These are phyloP conservation scores for Epithemia pelagica DNA, from an alignment of 108 stramenopile genomes.

Conservation along the genomic window DNA sequence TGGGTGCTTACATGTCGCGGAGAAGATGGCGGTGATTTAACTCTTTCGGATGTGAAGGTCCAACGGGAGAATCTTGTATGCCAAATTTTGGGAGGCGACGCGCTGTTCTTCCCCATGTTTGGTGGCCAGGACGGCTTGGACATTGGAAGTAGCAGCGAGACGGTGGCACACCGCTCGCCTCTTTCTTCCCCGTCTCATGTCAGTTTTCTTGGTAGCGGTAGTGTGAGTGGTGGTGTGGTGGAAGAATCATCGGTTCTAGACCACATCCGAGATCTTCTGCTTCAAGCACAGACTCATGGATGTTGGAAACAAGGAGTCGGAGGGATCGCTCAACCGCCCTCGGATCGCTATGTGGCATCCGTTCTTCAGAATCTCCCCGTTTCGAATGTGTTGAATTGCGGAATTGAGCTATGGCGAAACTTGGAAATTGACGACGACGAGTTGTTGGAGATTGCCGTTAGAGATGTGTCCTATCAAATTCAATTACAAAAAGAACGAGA, in stretches of 20 bases:
- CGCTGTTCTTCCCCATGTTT: slow-evolving; percentile 56
- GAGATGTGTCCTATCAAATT: slow-evolving; percentile 76
- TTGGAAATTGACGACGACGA: slow-evolving; percentile 81
- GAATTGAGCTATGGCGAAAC: slow-evolving; percentile 75
- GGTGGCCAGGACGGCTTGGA: slow-evolving; percentile 20
- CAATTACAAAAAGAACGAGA: slow-evolving; percentile 39
- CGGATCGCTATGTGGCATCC: slow-evolving; percentile 38
- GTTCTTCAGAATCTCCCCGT: slow-evolving; percentile 59
- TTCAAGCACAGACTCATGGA: slow-evolving; percentile 61
- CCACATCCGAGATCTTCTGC: slow-evolving; percentile 60
- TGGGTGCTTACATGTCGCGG: slow-evolving; percentile 82
- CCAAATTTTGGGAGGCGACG: slow-evolving; percentile 60
- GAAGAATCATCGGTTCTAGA: slow-evolving; percentile 58
- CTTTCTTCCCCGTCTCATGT: slow-evolving; percentile 4
- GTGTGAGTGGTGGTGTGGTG: slow-evolving; percentile 9
- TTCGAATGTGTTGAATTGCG: slow-evolving; percentile 61
- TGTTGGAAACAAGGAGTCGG: slow-evolving; percentile 68
- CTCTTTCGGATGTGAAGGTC: slow-evolving; percentile 66
- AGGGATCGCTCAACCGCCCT: slow-evolving; percentile 41
- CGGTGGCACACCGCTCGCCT: slow-evolving; percentile 3
- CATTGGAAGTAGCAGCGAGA: slow-evolving; percentile 2
- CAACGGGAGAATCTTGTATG: slow-evolving; percentile 69
- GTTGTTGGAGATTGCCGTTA: slow-evolving; percentile 68
- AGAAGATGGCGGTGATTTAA: slow-evolving; percentile 68
- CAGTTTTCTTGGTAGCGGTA: background rate